Evolutionary conservation across 1,139 yeast genomes (phyloP).

Genomic region (Debaryomycetaceae sp.): DNA sequence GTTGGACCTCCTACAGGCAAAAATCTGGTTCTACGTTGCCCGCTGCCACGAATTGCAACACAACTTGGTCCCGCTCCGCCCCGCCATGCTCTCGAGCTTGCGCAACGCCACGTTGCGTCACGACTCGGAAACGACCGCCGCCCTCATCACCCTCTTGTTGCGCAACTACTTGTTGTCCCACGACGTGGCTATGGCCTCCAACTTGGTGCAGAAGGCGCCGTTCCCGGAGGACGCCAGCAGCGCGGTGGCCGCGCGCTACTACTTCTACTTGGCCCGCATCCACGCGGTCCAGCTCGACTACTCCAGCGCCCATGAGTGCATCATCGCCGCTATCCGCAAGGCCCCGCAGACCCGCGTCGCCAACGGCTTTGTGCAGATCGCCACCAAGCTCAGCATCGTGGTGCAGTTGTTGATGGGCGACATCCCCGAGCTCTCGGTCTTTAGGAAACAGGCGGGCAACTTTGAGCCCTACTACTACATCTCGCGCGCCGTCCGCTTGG

Average conservation of each 20-base stretch:
- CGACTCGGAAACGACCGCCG: slow-evolving; percentile 85
- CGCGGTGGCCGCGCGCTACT: slow-evolving; percentile 85
- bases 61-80: slow-evolving; percentile 53
- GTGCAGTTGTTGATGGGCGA: slow-evolving; percentile 95
- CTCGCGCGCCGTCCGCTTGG: slow-evolving; percentile 85
- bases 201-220: slow-evolving; percentile 78
- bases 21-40: slow-evolving; percentile 85
- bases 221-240: slow-evolving; percentile 83
- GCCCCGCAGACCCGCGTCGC: slow-evolving; percentile 91
- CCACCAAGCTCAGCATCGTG: slow-evolving; percentile 78
- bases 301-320: slow-evolving; percentile 81
- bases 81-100: slow-evolving; percentile 60
- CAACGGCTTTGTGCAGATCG: slow-evolving; percentile 79
- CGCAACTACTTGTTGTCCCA: slow-evolving; percentile 72
- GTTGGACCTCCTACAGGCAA: slow-evolving; percentile 78
- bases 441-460: slow-evolving; percentile 48
- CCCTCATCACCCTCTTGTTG: slow-evolving; percentile 70
- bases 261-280: slow-evolving; percentile 80
- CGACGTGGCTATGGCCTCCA: slow-evolving; percentile 80
- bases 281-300: slow-evolving; percentile 90
- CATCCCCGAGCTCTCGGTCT: slow-evolving; percentile 82
- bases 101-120: slow-evolving; percentile 89
- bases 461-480: slow-evolving; percentile 78
- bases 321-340: slow-evolving; percentile 87
- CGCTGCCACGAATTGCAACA: slow-evolving; percentile 64